These are phyloP conservation scores for Wallacemonas collosoma DNA, from an alignment of 208 protist genomes.

Conservation along the genomic window DNA sequence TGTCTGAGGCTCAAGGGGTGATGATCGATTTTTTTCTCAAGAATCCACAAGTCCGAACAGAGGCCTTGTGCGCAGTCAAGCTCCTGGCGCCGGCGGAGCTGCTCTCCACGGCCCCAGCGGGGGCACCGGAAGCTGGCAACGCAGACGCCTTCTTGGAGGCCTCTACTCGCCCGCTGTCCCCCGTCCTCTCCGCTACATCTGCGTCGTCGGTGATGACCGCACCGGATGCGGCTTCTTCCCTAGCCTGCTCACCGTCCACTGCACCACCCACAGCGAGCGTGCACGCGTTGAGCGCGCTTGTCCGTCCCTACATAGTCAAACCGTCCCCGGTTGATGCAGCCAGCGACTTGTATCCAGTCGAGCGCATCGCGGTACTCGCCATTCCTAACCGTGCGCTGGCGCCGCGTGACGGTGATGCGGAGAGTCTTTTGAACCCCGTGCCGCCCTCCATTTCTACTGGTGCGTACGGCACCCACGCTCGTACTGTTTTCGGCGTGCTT, in stretches of 20 bases:
- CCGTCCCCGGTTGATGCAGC: too few species aligned
- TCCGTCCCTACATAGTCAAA: too few species aligned
- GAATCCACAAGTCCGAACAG: slow-evolving; percentile 9
- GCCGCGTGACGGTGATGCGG: background rate
- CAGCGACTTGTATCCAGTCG: background rate
- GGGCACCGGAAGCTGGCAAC: too few species aligned
- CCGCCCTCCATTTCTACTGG: background rate
- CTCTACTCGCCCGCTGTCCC: too few species aligned
- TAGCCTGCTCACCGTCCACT: too few species aligned
- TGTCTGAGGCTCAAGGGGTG: slow-evolving; percentile 43
- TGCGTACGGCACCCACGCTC: background rate
- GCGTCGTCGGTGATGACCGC: too few species aligned
- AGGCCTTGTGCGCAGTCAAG: slow-evolving; percentile 26
- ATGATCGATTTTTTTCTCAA: slow-evolving; percentile 37
- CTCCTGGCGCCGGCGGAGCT: background rate
- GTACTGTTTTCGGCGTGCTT: slow-evolving; percentile 25
- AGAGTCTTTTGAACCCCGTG: background rate
- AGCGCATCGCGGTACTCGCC: slow-evolving; percentile 13
- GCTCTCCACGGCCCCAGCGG: background rate
- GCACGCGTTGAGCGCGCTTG: too few species aligned
- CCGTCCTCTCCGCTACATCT: too few species aligned
- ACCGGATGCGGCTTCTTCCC: too few species aligned
- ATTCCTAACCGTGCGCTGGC: slow-evolving; percentile 22
- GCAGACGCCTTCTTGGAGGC: too few species aligned
- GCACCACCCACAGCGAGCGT: too few species aligned